A percentile compares a stretch with the other conserved stretches of the same genome.
Conservation (phyloP, 257 asterid genomes). For the Nicotiana attenuata region DNA sequence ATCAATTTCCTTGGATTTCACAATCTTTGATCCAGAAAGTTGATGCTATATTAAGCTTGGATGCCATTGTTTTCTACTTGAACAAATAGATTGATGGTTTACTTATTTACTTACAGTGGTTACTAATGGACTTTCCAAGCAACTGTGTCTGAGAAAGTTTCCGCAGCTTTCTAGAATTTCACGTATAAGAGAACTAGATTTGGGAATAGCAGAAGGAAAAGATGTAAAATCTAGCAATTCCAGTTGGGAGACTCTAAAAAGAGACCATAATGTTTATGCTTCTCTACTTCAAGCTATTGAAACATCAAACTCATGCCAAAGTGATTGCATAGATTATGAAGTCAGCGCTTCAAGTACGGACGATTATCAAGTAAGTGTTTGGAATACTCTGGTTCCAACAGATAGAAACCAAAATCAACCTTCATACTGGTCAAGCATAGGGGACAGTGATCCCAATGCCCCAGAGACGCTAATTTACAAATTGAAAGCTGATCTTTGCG, state of each 20-base stretch:
- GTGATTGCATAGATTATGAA: constrained; percentile 55
- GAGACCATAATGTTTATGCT: constrained; percentile 55
- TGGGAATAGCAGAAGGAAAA: not conserved
- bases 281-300: constrained; percentile 50
- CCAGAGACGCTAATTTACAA: constrained; percentile 70
- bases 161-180: constrained; percentile 54
- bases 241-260: constrained; percentile 32
- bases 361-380: constrained; percentile 51
- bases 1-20: not conserved
- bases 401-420: constrained; percentile 39
- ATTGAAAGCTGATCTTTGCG: constrained; percentile 53
- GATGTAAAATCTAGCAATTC: constrained; percentile 27
- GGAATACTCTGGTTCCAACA: constrained; percentile 55
- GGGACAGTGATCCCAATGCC: constrained; percentile 55
- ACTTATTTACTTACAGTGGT: constrained; percentile 51
- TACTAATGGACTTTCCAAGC: constrained; percentile 46
- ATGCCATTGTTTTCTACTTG: not conserved
- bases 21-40: not conserved
- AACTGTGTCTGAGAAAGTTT: constrained; percentile 47
- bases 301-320: constrained; percentile 32
- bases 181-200: constrained; percentile 18
- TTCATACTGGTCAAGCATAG: constrained; percentile 87
- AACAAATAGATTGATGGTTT: constrained; percentile 10
- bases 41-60: not conserved
- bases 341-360: constrained; percentile 80